Base-by-base conservation (phyloP, 2,329 filamentous ascomycete genomes). In the Exophiala sp. region DNA sequence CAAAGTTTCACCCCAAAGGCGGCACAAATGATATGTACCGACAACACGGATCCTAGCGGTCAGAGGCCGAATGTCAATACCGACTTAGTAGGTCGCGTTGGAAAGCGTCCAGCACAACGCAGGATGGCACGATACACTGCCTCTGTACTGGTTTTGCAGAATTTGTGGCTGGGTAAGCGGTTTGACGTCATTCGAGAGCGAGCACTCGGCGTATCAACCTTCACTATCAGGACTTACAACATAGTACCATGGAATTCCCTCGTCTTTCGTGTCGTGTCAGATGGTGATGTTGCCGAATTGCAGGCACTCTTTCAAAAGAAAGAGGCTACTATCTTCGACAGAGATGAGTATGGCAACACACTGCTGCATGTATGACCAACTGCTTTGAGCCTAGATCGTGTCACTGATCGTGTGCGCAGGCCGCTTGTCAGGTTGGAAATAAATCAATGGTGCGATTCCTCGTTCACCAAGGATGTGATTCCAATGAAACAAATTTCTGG, bases 61-160 rank as follows among this genome's bases (percentile, higher is more conserved):
- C 24, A 29, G 24, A 29, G 24, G 5, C 7, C 5, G 5, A 29
- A 5, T 29, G 5, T 29, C 24, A 29, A 29, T 29, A 2, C 24
- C 5, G 24, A 29, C 7, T 2, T 8, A 29, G 24, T 29, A 29
- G 24, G 5, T 8, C 24, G 7, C 5, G 7, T 29, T 29, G 24
- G 7, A 8, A 29, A 29, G 24, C 7, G 24, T 8, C 24, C 24
- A 29, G 24, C 24, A 29, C 24, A 8, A 29, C 24, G 24, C 24
- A 29, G 24, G 24, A 8, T 29, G 7, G 24, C 24, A 29, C 24
- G 24, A 29, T 29, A 29, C 7, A 39, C 44, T 16, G 29, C 34
- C n/a, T 45, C 43, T 12, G 18, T 47, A 5, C 11, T 53, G 50
- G 14, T 42, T 43, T 18, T 53, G 12, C 50, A 53, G 14, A 53